phyloP scores from a whole-genome alignment of 495 filamentous ascomycete genomes.

The Arthonia radiata region DNA sequence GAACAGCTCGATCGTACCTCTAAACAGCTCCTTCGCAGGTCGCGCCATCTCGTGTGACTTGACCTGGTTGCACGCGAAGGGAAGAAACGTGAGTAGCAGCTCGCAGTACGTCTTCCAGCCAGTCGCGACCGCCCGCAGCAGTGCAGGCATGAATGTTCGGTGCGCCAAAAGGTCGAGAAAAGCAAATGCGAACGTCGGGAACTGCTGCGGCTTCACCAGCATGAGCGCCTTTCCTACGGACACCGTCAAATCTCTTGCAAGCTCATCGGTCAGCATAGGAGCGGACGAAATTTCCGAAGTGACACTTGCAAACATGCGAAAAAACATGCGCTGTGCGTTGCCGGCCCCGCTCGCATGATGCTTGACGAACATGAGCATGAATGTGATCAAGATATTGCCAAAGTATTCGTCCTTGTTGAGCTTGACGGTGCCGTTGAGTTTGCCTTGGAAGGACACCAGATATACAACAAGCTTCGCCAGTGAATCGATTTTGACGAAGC shows the following conservation, averaged over 20 bases:
- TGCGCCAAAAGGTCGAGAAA: conserved; percentile 71
- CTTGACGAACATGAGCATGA: conserved; percentile 59
- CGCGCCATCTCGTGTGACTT: conserved; percentile 45
- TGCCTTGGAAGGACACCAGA: conserved; percentile 40
- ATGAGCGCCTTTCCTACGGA: conserved; percentile 49
- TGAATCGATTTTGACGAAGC: conserved; percentile 62
- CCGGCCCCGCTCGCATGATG: conserved; percentile 60
- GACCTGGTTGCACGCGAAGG: conserved; percentile 54
- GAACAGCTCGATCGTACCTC: conserved; percentile 56
- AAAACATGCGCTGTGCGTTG: conserved; percentile 75
- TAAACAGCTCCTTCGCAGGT: conserved; percentile 60
- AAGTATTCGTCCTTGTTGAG: conserved; percentile 39
- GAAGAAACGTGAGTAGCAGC: conserved; percentile 48
- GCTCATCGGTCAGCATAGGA: conserved; percentile 20
- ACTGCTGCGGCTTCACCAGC: conserved; percentile 47
- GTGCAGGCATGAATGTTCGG: conserved; percentile 58
- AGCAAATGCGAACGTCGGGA: conserved; percentile 56
- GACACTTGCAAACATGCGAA: conserved; percentile 68
- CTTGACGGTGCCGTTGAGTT: conserved; percentile 30
- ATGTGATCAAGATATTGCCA: conserved; percentile 45
- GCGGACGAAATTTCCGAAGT: conserved; percentile 37
- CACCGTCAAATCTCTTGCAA: conserved; percentile 40
- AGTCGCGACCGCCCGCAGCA: conserved; percentile 38
- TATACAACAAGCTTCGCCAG: conserved; percentile 59
- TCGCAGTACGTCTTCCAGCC: conserved; percentile 57